phyloP scores from a whole-genome alignment of 2,329 filamentous ascomycete species.

The Corniculantispora saksenae region DNA sequence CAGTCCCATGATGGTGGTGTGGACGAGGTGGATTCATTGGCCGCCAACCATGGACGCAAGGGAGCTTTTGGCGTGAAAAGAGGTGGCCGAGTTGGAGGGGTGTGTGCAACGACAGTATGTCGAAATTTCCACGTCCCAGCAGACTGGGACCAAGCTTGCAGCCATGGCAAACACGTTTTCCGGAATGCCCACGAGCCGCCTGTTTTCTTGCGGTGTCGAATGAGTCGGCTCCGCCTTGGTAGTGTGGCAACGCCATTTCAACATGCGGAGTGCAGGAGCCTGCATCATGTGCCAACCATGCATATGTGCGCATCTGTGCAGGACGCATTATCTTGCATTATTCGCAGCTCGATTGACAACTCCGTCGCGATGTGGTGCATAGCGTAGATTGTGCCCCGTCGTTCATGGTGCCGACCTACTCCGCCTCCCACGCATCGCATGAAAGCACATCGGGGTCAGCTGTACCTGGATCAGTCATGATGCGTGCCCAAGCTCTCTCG shows the following conservation, averaged over 20 bases:
- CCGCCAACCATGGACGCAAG: conserved; percentile 4
- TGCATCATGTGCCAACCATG: conserved; percentile 11
- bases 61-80: neutral
- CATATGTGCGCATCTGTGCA: neutral
- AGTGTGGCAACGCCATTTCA: neutral
- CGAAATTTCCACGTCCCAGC: conserved; percentile 1
- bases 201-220: neutral
- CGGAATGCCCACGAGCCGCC: neutral
- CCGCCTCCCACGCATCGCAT: no score
- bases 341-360: conserved; percentile 1
- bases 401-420: neutral
- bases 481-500: neutral
- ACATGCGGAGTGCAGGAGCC: conserved; percentile 12
- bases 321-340: conserved; percentile 6
- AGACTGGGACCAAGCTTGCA: neutral
- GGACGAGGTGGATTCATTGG: conserved; percentile 11
- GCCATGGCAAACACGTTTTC: neutral
- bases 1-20: conserved; percentile 9
- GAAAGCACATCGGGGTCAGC: no score
- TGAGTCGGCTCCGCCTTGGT: neutral
- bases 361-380: neutral
- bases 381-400: neutral
- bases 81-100: neutral
- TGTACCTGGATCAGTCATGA: no score
- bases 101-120: neutral